Percentiles rank a stretch among this genome's conserved stretches.
Conservation (phyloP, 441 rosid species). For the Erysimum cheiri region DNA sequence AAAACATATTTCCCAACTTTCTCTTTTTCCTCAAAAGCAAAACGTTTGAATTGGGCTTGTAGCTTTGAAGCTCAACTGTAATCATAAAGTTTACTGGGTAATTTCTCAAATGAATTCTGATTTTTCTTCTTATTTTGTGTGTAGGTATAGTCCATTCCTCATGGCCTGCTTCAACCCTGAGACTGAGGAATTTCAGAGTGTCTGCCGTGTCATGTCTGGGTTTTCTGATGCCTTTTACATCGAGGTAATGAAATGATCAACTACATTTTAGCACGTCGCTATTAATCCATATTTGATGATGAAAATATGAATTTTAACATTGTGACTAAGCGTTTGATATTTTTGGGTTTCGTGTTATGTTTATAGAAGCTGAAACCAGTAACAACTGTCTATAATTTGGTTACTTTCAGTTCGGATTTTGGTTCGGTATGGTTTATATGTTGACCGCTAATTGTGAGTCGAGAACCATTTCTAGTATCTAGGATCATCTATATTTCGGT, state of each 20-base stretch:
- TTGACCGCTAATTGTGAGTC: not conserved
- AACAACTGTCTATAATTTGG: too few species aligned
- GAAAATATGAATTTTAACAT: not conserved
- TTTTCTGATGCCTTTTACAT: constrained; percentile 82
- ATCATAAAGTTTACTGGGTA: not conserved
- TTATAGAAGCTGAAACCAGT: constrained; percentile 5
- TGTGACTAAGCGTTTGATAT: not conserved
- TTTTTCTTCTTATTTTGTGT: not conserved
- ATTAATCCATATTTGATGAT: not conserved
- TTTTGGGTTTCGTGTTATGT: not conserved
- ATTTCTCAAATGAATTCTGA: not conserved
- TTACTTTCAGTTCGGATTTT: too few species aligned
- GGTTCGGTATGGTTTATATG: not conserved
- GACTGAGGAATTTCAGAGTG: constrained; percentile 81
- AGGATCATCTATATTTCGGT: not conserved
- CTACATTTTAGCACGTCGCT: not conserved
- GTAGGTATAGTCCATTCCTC: constrained; percentile 94
- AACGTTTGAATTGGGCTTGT: not conserved
- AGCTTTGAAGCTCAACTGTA: not conserved
- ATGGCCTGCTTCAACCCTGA: constrained; percentile 91
- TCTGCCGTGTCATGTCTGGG: constrained; percentile 95
- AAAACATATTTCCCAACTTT: not conserved
- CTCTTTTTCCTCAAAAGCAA: not conserved
- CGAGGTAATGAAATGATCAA: constrained; percentile 54
- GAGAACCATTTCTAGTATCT: not conserved